A percentile compares a stretch with the other conserved stretches of the same genome.
These are phyloP conservation scores for Cylindrodendrum hubeiense DNA, from an alignment of 2,329 filamentous ascomycete species.

Conservation along the genomic window DNA sequence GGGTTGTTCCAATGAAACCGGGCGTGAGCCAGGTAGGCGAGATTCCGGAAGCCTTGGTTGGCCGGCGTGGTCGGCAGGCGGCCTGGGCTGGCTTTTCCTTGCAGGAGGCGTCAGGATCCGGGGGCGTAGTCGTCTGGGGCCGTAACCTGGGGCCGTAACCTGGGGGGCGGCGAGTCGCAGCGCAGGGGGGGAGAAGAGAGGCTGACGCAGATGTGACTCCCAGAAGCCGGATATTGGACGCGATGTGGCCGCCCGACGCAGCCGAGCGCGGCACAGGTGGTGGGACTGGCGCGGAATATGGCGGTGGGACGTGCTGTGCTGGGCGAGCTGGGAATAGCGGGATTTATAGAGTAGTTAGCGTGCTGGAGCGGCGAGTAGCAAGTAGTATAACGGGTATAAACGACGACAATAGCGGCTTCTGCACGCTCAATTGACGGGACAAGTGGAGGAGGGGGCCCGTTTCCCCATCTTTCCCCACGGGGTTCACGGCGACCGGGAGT, in stretches of 20 bases:
- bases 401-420: too few species aligned
- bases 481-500: not conserved
- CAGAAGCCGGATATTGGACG: conserved; percentile 5
- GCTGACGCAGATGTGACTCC: not conserved
- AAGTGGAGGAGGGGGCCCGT: conserved; percentile 18
- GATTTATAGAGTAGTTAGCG: not conserved
- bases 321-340: not conserved
- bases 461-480: not conserved
- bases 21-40: not conserved
- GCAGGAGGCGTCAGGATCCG: conserved; percentile 1
- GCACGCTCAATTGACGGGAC: not conserved
- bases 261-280: not conserved
- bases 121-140: too few species aligned
- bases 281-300: not conserved
- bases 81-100: not conserved
- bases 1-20: not conserved
- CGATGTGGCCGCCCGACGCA: conserved; percentile 24
- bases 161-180: not conserved
- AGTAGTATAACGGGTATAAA: too few species aligned
- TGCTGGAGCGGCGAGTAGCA: too few species aligned
- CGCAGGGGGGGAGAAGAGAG: not conserved
- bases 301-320: not conserved
- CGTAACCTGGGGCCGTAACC: not conserved
- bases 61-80: not conserved
- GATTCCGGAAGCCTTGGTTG: conserved; percentile 7